A percentile compares a stretch with the other conserved stretches of the same genome.
Evolutionary conservation across 1,284 basidiomycete species (phyloP).

Genomic region (Cutaneotrichosporon sp.): DNA sequence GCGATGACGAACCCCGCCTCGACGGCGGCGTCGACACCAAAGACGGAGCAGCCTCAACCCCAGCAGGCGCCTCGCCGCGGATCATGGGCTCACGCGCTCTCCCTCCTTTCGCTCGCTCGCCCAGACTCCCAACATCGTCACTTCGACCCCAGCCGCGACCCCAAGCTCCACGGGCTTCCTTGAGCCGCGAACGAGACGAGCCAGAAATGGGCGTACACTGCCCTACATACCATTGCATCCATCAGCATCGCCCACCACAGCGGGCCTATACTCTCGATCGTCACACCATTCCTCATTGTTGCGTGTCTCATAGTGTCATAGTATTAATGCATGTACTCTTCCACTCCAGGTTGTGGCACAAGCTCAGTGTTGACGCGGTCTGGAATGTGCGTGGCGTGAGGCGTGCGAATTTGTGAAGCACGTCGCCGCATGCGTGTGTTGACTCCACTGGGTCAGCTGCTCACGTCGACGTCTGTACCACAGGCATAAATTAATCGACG

Average conservation of each 20-base stretch:
- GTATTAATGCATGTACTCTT: constrained; percentile 7
- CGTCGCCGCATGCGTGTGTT: too few species aligned
- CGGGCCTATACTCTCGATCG: neutral
- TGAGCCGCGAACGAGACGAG: constrained; percentile 7
- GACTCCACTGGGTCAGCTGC: too few species aligned
- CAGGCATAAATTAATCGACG: too few species aligned
- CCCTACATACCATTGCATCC: neutral
- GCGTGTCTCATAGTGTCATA: too few species aligned
- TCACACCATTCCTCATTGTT: neutral
- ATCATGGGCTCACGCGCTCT: constrained; percentile 3
- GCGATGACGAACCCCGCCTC: neutral
- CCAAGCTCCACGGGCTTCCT: constrained; percentile 36
- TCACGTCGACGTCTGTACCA: too few species aligned
- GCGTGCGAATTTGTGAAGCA: too few species aligned
- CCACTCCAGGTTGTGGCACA: too few species aligned
- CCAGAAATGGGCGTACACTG: too few species aligned
- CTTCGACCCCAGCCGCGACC: constrained; percentile 42
- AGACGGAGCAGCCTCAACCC: neutral
- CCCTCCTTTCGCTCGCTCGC: constrained; percentile 12
- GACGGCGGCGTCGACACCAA: too few species aligned
- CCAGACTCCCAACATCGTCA: constrained; percentile 25
- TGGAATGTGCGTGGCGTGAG: too few species aligned
- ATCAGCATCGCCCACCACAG: too few species aligned
- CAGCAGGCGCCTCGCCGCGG: neutral
- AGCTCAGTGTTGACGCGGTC: too few species aligned